Conservation (phyloP, 331 rosid genomes). For the Malus hybrid region DNA sequence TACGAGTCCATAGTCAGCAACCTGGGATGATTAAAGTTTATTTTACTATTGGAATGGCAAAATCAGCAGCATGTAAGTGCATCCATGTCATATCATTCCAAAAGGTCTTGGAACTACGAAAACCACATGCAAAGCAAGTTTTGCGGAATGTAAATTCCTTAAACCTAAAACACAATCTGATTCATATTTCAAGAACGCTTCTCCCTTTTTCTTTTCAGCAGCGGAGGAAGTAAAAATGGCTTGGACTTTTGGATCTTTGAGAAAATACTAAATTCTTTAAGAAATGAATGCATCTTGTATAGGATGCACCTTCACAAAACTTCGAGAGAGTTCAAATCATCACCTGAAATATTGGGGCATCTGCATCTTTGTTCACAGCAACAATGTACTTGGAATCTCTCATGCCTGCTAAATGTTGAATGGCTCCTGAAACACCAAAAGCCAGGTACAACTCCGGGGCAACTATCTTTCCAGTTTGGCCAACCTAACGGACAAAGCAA, state of each 20-base stretch:
- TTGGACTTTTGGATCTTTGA: background rate
- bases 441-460: slow-evolving; percentile 93
- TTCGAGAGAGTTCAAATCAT: slow-evolving; percentile 5
- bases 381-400: slow-evolving; percentile 95
- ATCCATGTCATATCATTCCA: background rate
- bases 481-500: slow-evolving; percentile 49
- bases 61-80: background rate
- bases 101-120: background rate
- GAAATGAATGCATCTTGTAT: background rate
- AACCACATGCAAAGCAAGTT: background rate
- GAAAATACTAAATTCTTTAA: background rate
- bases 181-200: background rate
- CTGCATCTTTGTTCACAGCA: slow-evolving; percentile 91
- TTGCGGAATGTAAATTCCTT: background rate
- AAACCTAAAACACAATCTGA: background rate
- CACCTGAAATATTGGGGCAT: slow-evolving; percentile 96
- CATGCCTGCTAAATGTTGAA: slow-evolving; percentile 95
- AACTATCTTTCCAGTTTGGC: slow-evolving; percentile 96
- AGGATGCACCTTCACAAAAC: background rate
- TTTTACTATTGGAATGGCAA: too few species aligned
- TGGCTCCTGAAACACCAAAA: slow-evolving; percentile 96
- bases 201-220: background rate
- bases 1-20: slow-evolving; percentile 91
- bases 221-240: background rate
- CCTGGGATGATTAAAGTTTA: slow-evolving; percentile 29